A percentile compares a stretch with the other conserved stretches of the same genome.
Conservation (phyloP, 2,329 filamentous ascomycete species). For the Claviceps pazoutovae region DNA sequence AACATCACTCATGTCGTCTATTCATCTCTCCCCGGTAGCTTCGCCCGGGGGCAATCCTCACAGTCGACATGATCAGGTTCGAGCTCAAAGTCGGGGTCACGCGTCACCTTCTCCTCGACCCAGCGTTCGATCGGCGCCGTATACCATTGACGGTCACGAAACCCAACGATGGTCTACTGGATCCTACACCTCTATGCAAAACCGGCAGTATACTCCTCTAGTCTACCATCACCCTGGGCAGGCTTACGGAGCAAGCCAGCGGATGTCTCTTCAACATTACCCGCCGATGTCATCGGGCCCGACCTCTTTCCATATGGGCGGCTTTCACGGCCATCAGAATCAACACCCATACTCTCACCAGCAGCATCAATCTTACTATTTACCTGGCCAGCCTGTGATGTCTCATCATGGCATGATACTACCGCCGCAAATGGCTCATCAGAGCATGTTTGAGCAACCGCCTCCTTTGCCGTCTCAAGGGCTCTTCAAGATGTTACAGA, state of each 20-base stretch:
- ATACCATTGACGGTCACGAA: slow-evolving; percentile 51
- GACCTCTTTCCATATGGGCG: slow-evolving; percentile 36
- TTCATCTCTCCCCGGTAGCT: slow-evolving; percentile 57
- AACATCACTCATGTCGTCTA: slow-evolving; percentile 57
- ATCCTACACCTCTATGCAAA: slow-evolving; percentile 47
- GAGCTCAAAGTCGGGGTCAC: slow-evolving; percentile 52
- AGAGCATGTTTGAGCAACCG: slow-evolving; percentile 43
- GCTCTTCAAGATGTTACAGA: slow-evolving; percentile 59
- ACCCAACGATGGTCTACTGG: slow-evolving; percentile 70
- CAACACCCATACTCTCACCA: slow-evolving; percentile 10
- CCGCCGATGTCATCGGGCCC: slow-evolving; percentile 18
- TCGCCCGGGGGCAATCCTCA: slow-evolving; percentile 54
- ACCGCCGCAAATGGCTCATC: slow-evolving; percentile 31
- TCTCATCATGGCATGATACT: slow-evolving; percentile 45
- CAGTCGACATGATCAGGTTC: slow-evolving; percentile 44
- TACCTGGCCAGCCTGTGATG: slow-evolving; percentile 37
- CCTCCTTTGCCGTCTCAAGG: slow-evolving; percentile 55
- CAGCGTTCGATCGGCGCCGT: slow-evolving; percentile 54
- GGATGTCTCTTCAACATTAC: slow-evolving; percentile 33
- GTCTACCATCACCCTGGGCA: slow-evolving; percentile 44
- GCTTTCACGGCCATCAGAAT: slow-evolving; percentile 28
- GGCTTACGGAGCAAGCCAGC: slow-evolving; percentile 44
- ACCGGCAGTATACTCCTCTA: slow-evolving; percentile 43
- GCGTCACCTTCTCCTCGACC: slow-evolving; percentile 60
- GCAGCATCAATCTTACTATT: slow-evolving; percentile 36